phyloP scores from a whole-genome alignment of 2,329 filamentous ascomycete genomes.

The Diplocarpon rosae region DNA sequence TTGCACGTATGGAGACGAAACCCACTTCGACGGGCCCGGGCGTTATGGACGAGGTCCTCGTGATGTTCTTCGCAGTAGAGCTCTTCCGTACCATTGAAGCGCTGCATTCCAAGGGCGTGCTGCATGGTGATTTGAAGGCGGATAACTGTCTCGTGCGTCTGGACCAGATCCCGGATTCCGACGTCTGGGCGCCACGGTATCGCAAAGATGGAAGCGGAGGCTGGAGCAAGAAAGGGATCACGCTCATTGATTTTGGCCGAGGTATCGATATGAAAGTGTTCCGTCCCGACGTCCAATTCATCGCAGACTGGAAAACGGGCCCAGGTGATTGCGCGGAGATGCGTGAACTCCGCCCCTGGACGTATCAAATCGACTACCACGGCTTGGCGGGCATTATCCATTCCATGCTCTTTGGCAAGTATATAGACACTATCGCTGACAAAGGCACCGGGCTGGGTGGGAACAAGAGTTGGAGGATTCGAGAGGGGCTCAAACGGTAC shows the following conservation, averaged over 20 bases:
- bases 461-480: conserved; percentile 62
- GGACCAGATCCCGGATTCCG: conserved; percentile 38
- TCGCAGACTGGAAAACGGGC: conserved; percentile 89
- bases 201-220: conserved; percentile 61
- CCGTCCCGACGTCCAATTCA: conserved; percentile 65
- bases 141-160: conserved; percentile 92
- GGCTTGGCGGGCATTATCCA: conserved; percentile 84
- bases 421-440: conserved; percentile 67
- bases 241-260: conserved; percentile 88
- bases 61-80: conserved; percentile 93
- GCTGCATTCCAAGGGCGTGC: conserved; percentile 64
- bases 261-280: conserved; percentile 91
- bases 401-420: conserved; percentile 83
- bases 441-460: conserved; percentile 41
- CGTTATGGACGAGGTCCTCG: conserved; percentile 79
- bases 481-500: conserved; percentile 81
- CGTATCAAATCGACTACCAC: conserved; percentile 94
- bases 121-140: conserved; percentile 90
- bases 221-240: conserved; percentile 71
- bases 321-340: conserved; percentile 90
- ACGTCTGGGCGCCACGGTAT: conserved; percentile 52
- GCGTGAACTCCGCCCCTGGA: conserved; percentile 89
- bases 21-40: conserved; percentile 39
- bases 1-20: conserved; percentile 54
- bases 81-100: conserved; percentile 82